Percentiles rank a stretch among this genome's conserved stretches.
These are phyloP conservation scores for Nigrospora oryzae DNA, from an alignment of 2,329 filamentous ascomycete genomes.

Conservation along the genomic window DNA sequence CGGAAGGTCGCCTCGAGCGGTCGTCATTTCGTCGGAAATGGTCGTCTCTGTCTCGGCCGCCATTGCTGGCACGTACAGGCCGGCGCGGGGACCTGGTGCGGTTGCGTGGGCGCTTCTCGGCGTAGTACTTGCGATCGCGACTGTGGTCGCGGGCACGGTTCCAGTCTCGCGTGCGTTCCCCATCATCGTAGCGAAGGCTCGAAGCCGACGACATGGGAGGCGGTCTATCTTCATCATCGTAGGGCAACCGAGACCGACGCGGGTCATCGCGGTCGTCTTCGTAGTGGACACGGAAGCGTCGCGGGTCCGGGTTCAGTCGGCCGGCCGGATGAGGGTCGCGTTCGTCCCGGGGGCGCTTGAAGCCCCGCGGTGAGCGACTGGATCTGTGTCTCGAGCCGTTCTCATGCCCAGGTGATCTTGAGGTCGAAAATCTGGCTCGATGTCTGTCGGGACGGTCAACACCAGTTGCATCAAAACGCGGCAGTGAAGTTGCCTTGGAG, in stretches of 20 bases:
- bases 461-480: constrained; percentile 66
- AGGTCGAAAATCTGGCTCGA: constrained; percentile 49
- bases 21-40: constrained; percentile 13
- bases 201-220: constrained; percentile 27
- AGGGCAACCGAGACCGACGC: constrained; percentile 38
- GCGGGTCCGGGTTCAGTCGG: constrained; percentile 42
- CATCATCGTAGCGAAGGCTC: constrained; percentile 38
- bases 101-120: constrained; percentile 47
- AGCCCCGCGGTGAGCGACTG: constrained; percentile 55
- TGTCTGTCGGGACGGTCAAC: constrained; percentile 91
- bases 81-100: constrained; percentile 20
- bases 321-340: constrained; percentile 37
- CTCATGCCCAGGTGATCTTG: constrained; percentile 42
- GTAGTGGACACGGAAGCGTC: constrained; percentile 54
- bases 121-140: constrained; percentile 39
- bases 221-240: constrained; percentile 50
- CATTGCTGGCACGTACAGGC: constrained; percentile 7
- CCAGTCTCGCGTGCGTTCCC: constrained; percentile 31
- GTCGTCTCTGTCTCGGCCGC: constrained; percentile 16
- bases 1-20: constrained; percentile 13
- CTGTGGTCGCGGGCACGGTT: constrained; percentile 26
- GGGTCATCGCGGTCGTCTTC: constrained; percentile 44
- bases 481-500: constrained; percentile 82
- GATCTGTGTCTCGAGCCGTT: constrained; percentile 28
- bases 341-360: constrained; percentile 60